Base-by-base conservation (phyloP, 1,284 basidiomycete species). In the Marasmius tenuissimus region DNA sequence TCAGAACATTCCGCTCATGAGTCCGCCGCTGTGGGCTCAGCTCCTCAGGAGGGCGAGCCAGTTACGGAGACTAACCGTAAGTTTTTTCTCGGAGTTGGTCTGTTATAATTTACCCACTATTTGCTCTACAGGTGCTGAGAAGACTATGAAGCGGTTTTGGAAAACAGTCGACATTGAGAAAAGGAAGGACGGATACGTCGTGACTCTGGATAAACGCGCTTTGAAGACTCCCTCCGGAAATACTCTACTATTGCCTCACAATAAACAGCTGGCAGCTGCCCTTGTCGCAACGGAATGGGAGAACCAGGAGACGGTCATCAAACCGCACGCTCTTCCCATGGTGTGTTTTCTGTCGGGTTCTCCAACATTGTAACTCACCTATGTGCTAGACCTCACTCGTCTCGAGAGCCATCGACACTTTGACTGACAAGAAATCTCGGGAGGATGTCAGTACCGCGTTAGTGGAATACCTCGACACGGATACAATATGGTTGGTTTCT, bases 221-320 rank as follows among this genome's bases (percentile, higher is more conserved):
- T 82, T 99, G 60, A 95, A 93, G 73, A 98, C 97, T 16, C 96
- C 97, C 0, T 83, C 81, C 0, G 96, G 96, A 6, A 85, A 88
- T 40, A 81, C 81, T 6, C 77, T 99, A 37, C 72, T 88, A 33
- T 71, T 99, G 16, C 96, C 96, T 0, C 74, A 78, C 42, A 80
- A 87, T 61, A 91, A 93, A 68, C 76, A 81, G 51, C 73, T 97
- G 38, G 80, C 93, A 18, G 96, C 97, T 1, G 82, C 91, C 0
- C 82, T 98, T 61, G 90, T 99, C 66, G 96, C 96, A 10, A 85
- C 91, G 62, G 97, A 99, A 78, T 99, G 97, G 97, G 94, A 97
- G 72, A 93, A 92, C 71, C 97, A 98, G 78, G 88, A 89, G 61
- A 87, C 81, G 22, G 72, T 96, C 1, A 72, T 98, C 65, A 98